A percentile compares a stretch with the other conserved stretches of the same genome.
Conservation (phyloP, 1,284 basidiomycete genomes). For the Lentinus polychrous region DNA sequence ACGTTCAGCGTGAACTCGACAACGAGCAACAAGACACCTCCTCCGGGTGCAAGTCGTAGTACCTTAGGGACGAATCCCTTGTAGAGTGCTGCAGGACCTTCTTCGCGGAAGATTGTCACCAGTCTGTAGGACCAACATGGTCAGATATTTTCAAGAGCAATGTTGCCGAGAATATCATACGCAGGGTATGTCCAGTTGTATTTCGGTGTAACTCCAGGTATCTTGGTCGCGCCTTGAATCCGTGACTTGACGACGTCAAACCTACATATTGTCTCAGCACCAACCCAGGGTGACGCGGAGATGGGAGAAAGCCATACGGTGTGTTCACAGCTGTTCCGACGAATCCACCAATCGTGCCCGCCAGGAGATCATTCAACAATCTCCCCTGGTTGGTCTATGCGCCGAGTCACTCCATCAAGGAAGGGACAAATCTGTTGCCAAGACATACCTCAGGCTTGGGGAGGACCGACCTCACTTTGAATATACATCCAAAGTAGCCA, state of each 20-base stretch:
- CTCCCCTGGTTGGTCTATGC: conserved; percentile 51
- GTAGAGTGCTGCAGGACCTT: conserved; percentile 87
- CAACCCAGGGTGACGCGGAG: background rate
- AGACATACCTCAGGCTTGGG: conserved; percentile 74
- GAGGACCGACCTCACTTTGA: conserved; percentile 71
- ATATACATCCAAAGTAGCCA: conserved; percentile 91
- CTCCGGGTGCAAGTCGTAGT: conserved; percentile 86
- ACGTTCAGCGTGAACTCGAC: conserved; percentile 75
- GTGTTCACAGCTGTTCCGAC: conserved; percentile 81
- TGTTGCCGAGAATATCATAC: conserved; percentile 25
- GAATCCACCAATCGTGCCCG: conserved; percentile 87
- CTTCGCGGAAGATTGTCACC: conserved; percentile 80
- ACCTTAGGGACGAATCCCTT: conserved; percentile 91
- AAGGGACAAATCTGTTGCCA: conserved; percentile 1
- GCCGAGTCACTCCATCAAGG: background rate
- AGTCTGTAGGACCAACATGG: conserved; percentile 34
- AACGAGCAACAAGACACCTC: conserved; percentile 90
- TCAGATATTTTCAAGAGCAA: conserved; percentile 25
- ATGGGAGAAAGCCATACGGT: conserved; percentile 41
- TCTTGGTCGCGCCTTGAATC: conserved; percentile 73
- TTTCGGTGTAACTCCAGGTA: conserved; percentile 69
- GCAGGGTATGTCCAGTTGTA: conserved; percentile 94
- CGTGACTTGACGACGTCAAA: conserved; percentile 91
- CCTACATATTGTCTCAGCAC: conserved; percentile 20
- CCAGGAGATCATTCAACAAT: conserved; percentile 88